These are phyloP conservation scores for Aspergillus puulaauensis DNA, from an alignment of 2,329 filamentous ascomycete genomes.

Conservation along the genomic window DNA sequence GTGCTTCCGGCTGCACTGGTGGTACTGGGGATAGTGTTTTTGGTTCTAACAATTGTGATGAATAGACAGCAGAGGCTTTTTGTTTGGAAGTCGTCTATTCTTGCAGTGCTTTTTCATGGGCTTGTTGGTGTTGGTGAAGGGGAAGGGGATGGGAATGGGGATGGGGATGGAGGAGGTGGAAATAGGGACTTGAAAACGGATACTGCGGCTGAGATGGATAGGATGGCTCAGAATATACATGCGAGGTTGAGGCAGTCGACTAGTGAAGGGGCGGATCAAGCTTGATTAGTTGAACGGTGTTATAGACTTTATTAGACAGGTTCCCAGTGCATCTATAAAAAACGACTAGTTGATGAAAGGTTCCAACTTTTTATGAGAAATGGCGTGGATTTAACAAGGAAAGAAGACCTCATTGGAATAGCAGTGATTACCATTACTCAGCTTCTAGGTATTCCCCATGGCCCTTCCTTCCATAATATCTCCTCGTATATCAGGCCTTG, in stretches of 20 bases:
- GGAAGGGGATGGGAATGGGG: not conserved
- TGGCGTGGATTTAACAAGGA: no score
- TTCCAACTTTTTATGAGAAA: no score
- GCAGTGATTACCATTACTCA: no score
- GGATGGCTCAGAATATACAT: not conserved
- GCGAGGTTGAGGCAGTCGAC: not conserved
- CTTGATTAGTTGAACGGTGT: no score
- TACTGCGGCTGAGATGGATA: not conserved
- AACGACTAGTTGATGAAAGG: no score
- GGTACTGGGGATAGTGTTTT: not conserved
- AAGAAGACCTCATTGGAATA: no score
- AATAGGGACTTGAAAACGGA: not conserved
- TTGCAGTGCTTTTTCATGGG: not conserved
- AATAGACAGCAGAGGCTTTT: not conserved
- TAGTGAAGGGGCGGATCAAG: not conserved
- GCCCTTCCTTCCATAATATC: no score
- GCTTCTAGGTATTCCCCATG: no score
- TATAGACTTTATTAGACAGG: no score
- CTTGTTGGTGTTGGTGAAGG: not conserved
- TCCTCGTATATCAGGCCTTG: no score
- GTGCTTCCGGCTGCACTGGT: not conserved
- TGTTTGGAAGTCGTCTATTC: not conserved
- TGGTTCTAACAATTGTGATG: not conserved
- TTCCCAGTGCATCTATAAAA: no score
- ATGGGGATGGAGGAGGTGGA: not conserved